Conservation (phyloP, 345 rosid genomes). For the Draba incana region DNA sequence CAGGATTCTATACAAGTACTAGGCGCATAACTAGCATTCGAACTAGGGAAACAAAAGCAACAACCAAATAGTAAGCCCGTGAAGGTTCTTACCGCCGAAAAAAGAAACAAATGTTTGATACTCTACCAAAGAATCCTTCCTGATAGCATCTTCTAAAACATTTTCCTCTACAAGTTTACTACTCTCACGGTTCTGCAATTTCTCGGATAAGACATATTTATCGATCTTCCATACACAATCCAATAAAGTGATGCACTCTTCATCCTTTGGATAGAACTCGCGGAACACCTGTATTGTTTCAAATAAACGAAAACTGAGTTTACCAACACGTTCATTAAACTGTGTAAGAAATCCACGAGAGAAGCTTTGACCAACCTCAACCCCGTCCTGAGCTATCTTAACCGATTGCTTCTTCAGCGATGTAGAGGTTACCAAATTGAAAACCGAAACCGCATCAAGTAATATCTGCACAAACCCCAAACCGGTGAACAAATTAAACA, state of each 20-base stretch:
- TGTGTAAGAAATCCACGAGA: slow-evolving; percentile 6
- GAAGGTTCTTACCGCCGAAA: slow-evolving; percentile 63
- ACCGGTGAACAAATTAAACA: neutral
- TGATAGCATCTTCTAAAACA: slow-evolving; percentile 38
- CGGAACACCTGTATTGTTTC: slow-evolving; percentile 56
- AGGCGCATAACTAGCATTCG: slow-evolving; percentile 1
- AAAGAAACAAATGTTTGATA: slow-evolving; percentile 56
- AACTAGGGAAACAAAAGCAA: slow-evolving; percentile 6
- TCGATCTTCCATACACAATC: slow-evolving; percentile 69
- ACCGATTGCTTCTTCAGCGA: slow-evolving; percentile 77
- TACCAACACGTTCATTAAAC: slow-evolving; percentile 7
- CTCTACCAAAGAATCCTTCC: slow-evolving; percentile 44
- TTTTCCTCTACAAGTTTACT: slow-evolving; percentile 37
- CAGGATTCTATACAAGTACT: slow-evolving; percentile 15
- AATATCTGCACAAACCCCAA: slow-evolving; percentile 57
- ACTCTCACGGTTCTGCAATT: slow-evolving; percentile 43
- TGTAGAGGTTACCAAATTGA: slow-evolving; percentile 66
- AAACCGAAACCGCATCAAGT: slow-evolving; percentile 66
- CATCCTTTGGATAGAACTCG: slow-evolving; percentile 70
- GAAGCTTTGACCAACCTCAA: slow-evolving; percentile 60
- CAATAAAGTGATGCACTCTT: slow-evolving; percentile 49
- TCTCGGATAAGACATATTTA: slow-evolving; percentile 66
- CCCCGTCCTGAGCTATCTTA: slow-evolving; percentile 64
- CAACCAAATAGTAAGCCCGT: slow-evolving; percentile 1
- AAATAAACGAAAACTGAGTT: slow-evolving; percentile 6